Conservation (phyloP, 1,284 basidiomycete genomes). For the Puccinia triticina region DNA sequence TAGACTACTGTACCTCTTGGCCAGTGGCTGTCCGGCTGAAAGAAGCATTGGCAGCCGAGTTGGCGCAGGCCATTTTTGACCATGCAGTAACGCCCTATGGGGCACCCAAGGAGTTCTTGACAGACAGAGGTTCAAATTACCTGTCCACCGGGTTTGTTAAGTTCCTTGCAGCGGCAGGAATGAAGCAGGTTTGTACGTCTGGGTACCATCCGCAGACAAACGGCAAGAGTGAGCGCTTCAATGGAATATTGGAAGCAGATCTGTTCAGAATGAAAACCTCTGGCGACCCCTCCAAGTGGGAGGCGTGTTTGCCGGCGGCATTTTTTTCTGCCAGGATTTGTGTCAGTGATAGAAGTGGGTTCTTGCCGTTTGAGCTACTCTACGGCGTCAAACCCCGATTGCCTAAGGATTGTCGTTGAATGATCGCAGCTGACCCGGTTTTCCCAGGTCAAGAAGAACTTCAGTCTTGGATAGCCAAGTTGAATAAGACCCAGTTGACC, state of each 20-base stretch:
- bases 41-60: background rate
- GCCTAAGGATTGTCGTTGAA: too few species aligned
- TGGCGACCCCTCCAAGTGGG: background rate
- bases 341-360: too few species aligned
- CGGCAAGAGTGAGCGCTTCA: background rate
- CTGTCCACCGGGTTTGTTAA: background rate
- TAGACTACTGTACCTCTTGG: slow-evolving; percentile 16
- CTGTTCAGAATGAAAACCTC: background rate
- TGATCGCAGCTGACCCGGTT: too few species aligned
- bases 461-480: too few species aligned
- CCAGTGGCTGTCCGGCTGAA: background rate
- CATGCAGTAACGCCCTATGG: background rate
- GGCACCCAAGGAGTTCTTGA: background rate
- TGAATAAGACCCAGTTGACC: too few species aligned
- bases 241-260: background rate
- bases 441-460: too few species aligned
- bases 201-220: slow-evolving; percentile 14
- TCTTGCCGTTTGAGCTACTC: too few species aligned
- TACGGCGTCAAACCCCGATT: too few species aligned
- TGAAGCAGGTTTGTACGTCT: background rate
- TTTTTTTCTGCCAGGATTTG: background rate
- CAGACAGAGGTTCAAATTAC: slow-evolving; percentile 1
- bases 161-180: background rate
- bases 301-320: slow-evolving; percentile 1
- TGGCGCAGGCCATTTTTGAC: slow-evolving; percentile 1